Base-by-base conservation (phyloP, 208 protist genomes). In the Angomonas deanei region DNA sequence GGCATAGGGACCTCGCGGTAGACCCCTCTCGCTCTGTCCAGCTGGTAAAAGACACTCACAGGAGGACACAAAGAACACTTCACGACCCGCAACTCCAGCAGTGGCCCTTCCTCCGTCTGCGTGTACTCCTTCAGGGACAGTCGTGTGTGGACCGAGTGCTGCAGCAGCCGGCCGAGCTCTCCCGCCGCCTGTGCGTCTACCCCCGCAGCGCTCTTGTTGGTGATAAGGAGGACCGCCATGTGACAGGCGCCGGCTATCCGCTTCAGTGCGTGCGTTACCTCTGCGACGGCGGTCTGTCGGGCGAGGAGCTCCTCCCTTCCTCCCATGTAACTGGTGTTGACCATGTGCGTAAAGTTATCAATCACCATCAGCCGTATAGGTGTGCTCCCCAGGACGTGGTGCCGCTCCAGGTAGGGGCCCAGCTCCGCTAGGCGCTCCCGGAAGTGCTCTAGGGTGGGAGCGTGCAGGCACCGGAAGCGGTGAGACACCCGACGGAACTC, bases 81-180 rank as follows among this genome's bases (percentile, higher is more conserved):
- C 21, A 72, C 17, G 0, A 88, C 52, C 26, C 69, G 65, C 23
- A 87, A 54, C 34, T 74, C 61, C 47, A 53, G 36, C 61, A 86
- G 46, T 57, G 66, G 33, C 55, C 38, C 49, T 49, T 17, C 54
- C 34, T 13, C 48, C 23, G 24, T 53, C 66, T 32, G 31, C 42
- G 61, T 39, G 33, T 52, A 61, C 19, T 62, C 34, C 19, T 26
- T 30, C 15, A 84, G 52, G 3, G 58, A 68, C 39, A 94, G 64
- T 1, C 88, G 88, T 5, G 87, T 63, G 63, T 91, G 88, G 24
- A 92, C 82, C 36, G 70, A 70, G 70, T 92, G 84, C 21, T 74
- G 68, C 61, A 92, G 80, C 5, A 82, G 42, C 0, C 80, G 76
- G 0, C 88, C 82, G 23, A 94, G 68, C 50, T 76, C 74, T 0